These are phyloP conservation scores for Ambrosia artemisiifolia DNA, from an alignment of 129 eudicot species.

Conservation along the genomic window DNA sequence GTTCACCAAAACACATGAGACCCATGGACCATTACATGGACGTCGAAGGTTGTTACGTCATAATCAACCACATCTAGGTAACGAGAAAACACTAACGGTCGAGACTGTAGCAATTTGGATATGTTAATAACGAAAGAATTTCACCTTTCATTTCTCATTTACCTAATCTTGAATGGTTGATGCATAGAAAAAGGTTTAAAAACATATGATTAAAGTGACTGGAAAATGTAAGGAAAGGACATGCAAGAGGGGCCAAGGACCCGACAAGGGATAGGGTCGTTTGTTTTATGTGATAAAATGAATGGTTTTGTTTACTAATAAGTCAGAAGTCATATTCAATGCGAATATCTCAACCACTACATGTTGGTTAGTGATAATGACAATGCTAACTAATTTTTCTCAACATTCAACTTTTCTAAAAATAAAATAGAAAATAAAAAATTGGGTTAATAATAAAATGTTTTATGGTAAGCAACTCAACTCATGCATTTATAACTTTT, in stretches of 20 bases:
- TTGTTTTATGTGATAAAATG: not conserved
- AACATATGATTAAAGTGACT: not conserved
- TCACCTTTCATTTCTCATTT: not conserved
- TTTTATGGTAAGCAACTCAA: not conserved
- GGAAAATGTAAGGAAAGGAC: not conserved
- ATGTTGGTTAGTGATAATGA: not conserved
- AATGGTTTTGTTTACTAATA: not conserved
- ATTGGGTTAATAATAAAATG: not conserved
- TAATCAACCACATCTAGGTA: conserved; percentile 7
- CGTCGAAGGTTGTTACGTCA: not conserved
- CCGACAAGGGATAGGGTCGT: not conserved
- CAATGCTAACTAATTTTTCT: not conserved
- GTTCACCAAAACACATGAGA: not conserved
- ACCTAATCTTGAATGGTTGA: not conserved
- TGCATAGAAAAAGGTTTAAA: not conserved
- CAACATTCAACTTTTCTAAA: not conserved
- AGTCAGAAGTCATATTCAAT: not conserved
- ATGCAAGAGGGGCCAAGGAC: not conserved
- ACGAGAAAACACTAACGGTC: not conserved
- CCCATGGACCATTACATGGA: not conserved
- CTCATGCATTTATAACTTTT: not conserved
- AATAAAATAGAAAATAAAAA: too few relatives aligned
- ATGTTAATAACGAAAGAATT: not conserved
- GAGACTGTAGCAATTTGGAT: not conserved
- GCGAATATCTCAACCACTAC: not conserved